Evolutionary conservation across 2,329 filamentous ascomycete genomes (phyloP).

Genomic region (Calcarisporium arbuscula): DNA sequence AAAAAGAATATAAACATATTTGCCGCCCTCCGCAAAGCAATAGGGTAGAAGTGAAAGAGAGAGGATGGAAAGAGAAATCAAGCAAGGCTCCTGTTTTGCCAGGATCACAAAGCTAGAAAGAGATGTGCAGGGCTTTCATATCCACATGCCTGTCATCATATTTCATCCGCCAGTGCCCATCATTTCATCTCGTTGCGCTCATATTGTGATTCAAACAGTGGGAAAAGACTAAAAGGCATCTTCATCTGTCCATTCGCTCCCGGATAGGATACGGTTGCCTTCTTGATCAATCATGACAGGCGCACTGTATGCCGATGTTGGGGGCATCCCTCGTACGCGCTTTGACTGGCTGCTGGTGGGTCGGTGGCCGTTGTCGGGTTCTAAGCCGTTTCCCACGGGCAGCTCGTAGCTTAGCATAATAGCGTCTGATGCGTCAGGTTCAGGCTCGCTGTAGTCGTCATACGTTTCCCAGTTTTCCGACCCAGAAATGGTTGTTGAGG

Average conservation of each 20-base stretch:
- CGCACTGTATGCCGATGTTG: conserved; percentile 38
- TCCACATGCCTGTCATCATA: conserved; percentile 12
- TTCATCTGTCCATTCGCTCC: conserved; percentile 63
- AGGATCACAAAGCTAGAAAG: no score
- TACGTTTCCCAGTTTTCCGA: conserved; percentile 99
- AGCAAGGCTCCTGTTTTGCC: no score
- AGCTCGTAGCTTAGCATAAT: conserved; percentile 71
- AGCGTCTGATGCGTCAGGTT: conserved; percentile 71
- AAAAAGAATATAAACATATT: no score
- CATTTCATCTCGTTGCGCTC: no score
- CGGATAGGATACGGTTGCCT: conserved; percentile 56
- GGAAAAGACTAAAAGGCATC: conserved; percentile 46
- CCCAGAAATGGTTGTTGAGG: conserved; percentile 70
- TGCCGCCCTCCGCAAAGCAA: no score
- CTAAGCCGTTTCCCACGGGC: conserved; percentile 59
- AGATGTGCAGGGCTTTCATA: no score
- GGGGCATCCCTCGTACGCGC: conserved; percentile 47
- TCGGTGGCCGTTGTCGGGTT: conserved; percentile 40
- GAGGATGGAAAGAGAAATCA: no score
- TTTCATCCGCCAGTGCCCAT: no score
- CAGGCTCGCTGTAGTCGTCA: conserved; percentile 73
- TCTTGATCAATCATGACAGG: conserved; percentile 48
- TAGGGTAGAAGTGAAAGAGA: no score
- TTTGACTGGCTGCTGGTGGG: conserved; percentile 41
- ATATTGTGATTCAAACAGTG: no score